phyloP scores from a whole-genome alignment of 768 basidiomycete species.

The Tricholoma bakamatsutake region DNA sequence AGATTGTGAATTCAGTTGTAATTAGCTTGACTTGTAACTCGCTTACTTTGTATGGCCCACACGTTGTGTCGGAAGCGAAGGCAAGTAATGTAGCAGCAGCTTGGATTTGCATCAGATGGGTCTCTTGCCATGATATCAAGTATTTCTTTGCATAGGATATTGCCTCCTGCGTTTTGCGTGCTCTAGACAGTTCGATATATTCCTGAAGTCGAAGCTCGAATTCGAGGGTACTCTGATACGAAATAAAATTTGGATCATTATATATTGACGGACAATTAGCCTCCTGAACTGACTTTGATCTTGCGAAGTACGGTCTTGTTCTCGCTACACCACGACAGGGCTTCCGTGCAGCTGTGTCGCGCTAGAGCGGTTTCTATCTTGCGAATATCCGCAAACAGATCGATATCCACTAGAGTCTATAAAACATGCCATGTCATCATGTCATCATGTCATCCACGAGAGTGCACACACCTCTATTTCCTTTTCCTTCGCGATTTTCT shows the following conservation, averaged over 20 bases:
- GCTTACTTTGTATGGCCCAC: constrained; percentile 74
- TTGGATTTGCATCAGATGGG: constrained; percentile 71
- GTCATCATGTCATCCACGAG: not conserved
- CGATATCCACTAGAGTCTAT: constrained; percentile 84
- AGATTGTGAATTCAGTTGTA: not conserved
- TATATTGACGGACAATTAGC: not conserved
- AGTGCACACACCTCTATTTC: constrained; percentile 62
- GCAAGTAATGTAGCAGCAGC: constrained; percentile 75
- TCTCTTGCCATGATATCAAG: constrained; percentile 75
- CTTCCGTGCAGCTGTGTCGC: constrained; percentile 77
- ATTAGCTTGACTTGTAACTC: not conserved
- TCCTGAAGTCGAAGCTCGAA: constrained; percentile 95
- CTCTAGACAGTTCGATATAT: constrained; percentile 86
- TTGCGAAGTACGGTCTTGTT: constrained; percentile 91
- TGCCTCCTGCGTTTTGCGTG: constrained; percentile 61
- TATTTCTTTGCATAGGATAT: constrained; percentile 82
- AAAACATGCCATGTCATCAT: not conserved
- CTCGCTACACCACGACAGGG: constrained; percentile 93
- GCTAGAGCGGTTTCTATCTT: constrained; percentile 80
- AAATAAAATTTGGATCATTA: not conserved
- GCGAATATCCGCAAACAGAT: constrained; percentile 84
- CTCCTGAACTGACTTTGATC: constrained; percentile 54
- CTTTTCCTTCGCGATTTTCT: constrained; percentile 67
- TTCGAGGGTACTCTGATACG: constrained; percentile 80
- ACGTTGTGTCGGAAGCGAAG: constrained; percentile 63